These are phyloP conservation scores for Coniosporium apollinis DNA, from an alignment of 495 filamentous ascomycete genomes.

Conservation along the genomic window DNA sequence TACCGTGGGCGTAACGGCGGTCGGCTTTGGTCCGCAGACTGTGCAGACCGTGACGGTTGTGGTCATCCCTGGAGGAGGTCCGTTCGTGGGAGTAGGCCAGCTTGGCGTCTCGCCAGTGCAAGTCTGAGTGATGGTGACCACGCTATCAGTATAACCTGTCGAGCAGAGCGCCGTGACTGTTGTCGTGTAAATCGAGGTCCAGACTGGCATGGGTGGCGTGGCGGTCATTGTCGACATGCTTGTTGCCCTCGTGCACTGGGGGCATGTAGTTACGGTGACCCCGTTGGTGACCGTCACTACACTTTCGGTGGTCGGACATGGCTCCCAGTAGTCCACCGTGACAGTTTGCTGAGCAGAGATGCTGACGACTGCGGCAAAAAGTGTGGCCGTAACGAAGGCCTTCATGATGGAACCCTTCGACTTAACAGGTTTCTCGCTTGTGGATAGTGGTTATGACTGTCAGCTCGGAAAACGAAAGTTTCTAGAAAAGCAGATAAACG, in stretches of 20 bases:
- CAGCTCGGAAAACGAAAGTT: not conserved
- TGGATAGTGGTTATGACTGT: not conserved
- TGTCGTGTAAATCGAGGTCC: slow-evolving; percentile 26
- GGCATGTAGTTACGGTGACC: not conserved
- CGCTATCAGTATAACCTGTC: slow-evolving; percentile 21
- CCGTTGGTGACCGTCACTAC: not conserved
- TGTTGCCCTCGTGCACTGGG: not conserved
- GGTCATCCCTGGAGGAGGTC: slow-evolving; percentile 20
- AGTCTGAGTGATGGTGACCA: slow-evolving; percentile 25
- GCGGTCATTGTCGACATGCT: not conserved
- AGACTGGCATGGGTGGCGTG: no score
- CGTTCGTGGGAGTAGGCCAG: slow-evolving; percentile 12
- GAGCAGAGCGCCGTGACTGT: slow-evolving; percentile 21
- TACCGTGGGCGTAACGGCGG: slow-evolving; percentile 20
- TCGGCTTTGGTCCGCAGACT: slow-evolving; percentile 20
- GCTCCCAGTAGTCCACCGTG: not conserved
- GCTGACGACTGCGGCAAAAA: not conserved
- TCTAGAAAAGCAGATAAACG: not conserved
- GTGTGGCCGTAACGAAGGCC: not conserved
- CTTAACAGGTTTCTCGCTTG: not conserved
- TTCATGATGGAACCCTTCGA: not conserved
- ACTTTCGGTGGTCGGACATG: not conserved
- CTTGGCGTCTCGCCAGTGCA: slow-evolving; percentile 11
- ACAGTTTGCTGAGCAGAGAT: not conserved
- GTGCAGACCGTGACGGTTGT: slow-evolving; percentile 27